These are phyloP conservation scores for Lentinula lateritia DNA, from an alignment of 768 basidiomycete genomes.

Conservation along the genomic window DNA sequence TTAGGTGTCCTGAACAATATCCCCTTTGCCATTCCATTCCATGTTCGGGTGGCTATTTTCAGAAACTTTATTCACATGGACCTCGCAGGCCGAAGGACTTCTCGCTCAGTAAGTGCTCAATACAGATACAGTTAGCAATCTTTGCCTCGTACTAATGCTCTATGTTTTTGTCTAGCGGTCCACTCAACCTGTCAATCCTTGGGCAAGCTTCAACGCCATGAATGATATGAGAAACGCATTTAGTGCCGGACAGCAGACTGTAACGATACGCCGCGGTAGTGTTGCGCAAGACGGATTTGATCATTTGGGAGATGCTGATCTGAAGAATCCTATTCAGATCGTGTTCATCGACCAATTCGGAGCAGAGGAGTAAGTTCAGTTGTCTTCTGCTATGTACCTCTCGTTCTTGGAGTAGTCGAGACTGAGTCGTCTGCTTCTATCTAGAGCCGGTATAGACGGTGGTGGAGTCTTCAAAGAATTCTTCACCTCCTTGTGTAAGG, in stretches of 20 bases:
- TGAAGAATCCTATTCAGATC: constrained; percentile 84
- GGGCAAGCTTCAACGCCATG: not conserved
- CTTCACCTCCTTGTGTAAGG: constrained; percentile 85
- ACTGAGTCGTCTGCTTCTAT: not conserved
- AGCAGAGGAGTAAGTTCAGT: constrained; percentile 63
- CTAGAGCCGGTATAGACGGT: constrained; percentile 88
- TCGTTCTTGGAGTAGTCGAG: not conserved
- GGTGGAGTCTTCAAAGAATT: constrained; percentile 99
- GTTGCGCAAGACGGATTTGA: constrained; percentile 93
- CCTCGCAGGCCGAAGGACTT: not conserved
- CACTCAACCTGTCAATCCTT: not conserved
- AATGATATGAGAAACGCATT: not conserved
- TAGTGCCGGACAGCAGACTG: constrained; percentile 24
- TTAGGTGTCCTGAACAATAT: constrained; percentile 92
- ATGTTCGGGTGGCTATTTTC: constrained; percentile 86
- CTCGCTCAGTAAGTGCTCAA: not conserved
- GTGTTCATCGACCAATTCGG: constrained; percentile 91
- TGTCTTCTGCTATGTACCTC: not conserved
- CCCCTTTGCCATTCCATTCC: constrained; percentile 93
- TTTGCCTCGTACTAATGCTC: not conserved
- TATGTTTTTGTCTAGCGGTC: not conserved
- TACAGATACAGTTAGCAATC: too few species aligned
- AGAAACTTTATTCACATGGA: constrained; percentile 60
- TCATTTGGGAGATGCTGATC: constrained; percentile 64
- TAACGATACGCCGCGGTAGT: constrained; percentile 62